Percentiles rank a stretch among this genome's conserved stretches.
Evolutionary conservation across 2,329 filamentous ascomycete species (phyloP).

Genomic region (Chrysoporthe cubensis): DNA sequence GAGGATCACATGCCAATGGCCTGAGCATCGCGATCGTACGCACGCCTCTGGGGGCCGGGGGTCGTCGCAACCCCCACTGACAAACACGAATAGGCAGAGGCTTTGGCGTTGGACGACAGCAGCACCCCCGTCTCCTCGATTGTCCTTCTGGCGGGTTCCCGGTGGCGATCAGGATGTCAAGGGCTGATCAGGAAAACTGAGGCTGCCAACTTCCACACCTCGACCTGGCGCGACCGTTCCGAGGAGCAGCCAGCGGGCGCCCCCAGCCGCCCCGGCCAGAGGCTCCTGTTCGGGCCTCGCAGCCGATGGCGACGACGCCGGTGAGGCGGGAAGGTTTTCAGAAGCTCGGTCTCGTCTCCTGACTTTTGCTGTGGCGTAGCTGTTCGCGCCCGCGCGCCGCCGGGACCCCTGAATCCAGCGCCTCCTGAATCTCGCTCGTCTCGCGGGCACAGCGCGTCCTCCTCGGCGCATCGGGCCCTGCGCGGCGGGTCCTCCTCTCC

Average conservation of each 20-base stretch:
- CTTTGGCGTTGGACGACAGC: background rate
- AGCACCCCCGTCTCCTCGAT: background rate
- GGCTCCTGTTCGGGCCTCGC: background rate
- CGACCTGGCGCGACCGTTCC: background rate
- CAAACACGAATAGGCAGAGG: background rate
- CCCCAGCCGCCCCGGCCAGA: background rate
- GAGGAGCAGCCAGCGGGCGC: background rate
- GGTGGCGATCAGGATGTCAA: slow-evolving; percentile 7
- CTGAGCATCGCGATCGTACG: background rate
- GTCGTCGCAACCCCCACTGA: no score
- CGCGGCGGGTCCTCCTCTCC: background rate
- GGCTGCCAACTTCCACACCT: background rate
- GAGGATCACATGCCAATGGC: background rate
- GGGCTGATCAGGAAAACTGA: slow-evolving; percentile 11
- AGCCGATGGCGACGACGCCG: background rate
- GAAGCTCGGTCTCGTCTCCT: no score
- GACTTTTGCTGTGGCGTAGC: no score
- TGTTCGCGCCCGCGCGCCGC: background rate
- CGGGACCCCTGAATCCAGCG: background rate
- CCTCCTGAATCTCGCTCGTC: background rate
- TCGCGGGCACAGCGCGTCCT: background rate
- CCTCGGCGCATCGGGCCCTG: background rate
- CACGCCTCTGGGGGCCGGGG: no score
- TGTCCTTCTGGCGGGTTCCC: background rate
- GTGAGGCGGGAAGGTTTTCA: background rate